Base-by-base conservation (phyloP, 2,329 filamentous ascomycete genomes). In the Diaporthe vexans region DNA sequence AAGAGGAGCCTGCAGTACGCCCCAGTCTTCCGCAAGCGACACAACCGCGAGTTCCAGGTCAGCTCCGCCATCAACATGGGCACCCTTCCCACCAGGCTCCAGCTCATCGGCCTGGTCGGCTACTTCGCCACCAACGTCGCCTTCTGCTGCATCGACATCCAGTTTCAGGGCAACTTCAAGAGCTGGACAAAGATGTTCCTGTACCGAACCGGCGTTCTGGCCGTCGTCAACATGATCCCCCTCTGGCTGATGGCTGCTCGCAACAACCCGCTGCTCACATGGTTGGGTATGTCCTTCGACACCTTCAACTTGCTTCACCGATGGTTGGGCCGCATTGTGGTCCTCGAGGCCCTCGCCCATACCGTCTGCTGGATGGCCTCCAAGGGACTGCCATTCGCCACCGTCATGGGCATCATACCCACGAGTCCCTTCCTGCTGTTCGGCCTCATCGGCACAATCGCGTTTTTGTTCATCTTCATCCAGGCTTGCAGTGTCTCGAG, bases 231-330 rank as follows among this genome's bases (percentile, higher is more conserved):
- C 85, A 94, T 95, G 93, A 85, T 91, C 61, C 94, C 94, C 1
- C 85, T 95, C 5, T 93, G 95, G 83, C 82, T 95, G 67, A 87
- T 95, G 81, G 92, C 93, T 61, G 91, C 92, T 56, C 89, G 94
- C 78, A 95, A 95, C 85, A 95, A 95, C 83, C 93, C 93, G 29
- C 86, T 96, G 77, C 94, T 95, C 80, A 86, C 87, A 75, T 85
- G 93, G 77, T 87, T 94, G 71, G 91, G 91, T 76, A 91, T 95
- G 77, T 94, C 92, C 5, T 96, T 95, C 82, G 94, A 96, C 82
- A 94, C 93, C 0, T 95, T 94, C 87, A 96, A 95, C 84, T 84
- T 96, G 76, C 86, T 95, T 74, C 94, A 96, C 83, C 90, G 94
- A 76, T 95, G 94, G 94, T 89, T 95, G 76, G 94, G 94, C 78